Evolutionary conservation across 176 grass and related monocot species (phyloP), one percentile per base, ranked within the genome.

Genomic region (Oryza australiensis): DNA sequence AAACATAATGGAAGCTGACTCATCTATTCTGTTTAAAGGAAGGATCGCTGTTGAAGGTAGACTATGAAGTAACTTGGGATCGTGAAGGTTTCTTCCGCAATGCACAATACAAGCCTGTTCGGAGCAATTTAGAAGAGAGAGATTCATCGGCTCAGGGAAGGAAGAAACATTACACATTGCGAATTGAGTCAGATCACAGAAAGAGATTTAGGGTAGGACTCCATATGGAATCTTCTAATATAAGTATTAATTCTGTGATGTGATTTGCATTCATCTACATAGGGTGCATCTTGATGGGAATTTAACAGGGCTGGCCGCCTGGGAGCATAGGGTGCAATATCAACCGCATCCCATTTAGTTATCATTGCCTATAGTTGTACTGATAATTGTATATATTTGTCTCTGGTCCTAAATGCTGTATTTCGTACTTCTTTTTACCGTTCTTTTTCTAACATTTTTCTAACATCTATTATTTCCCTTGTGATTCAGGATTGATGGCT

Each of bases 141-240:
- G 82, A 75, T 82, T 62, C 12, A 66, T 80, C 77, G 0, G 77
- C 43, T 41, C 81, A 90, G 82, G 79, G 76, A 32, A 77, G 75
- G 72, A 92, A 77, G 73, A 81, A 87, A 79, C 57, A 84, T 70
- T 74, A 81, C 71, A 86, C 45, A 3, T 81, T 68, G 33, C 66
- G 84, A 82, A 82, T 83, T 27, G 86, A 91, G 24, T 93, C 92
- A 53, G 87, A 83, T 77, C 87, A 84, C 59, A 85, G 88, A 42
- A 98, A 95, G 84, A 95, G 92, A 91, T 95, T 98, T 81, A 98
- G 85, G 88, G 95, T 98, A 89, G n/a, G 81, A 60, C 76, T 30
- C 28, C 51, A 45, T 30, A 33, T 71, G 33, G 79, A 70, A 10
- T 49, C 12, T 32, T 79, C 1, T 35, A 35, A 13, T 13, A 26